Base-by-base conservation (phyloP, 2,329 filamentous ascomycete genomes). In the Diaporthe helianthi region DNA sequence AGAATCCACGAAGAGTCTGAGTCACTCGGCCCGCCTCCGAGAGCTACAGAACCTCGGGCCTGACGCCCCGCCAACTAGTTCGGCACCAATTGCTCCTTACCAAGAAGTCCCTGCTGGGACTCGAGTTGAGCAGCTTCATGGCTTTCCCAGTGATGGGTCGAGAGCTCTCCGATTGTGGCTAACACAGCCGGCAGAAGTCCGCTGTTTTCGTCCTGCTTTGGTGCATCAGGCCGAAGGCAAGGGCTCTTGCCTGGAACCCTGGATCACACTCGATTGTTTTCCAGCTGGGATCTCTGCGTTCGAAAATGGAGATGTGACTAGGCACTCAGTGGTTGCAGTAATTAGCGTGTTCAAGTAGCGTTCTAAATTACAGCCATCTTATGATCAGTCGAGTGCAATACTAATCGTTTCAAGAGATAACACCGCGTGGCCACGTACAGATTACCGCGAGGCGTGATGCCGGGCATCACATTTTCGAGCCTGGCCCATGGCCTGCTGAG, bases 391-490 rank as follows among this genome's bases (percentile, higher is more conserved):
- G 44, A 63, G 24, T 36, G 58, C 44, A 26, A 24, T 36, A 22
- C 13, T 41, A 36, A 63, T 63, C 26, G 58, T 63, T 63, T 63
- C 58, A 63, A 63, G 44, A 63, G 58, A 44, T 63, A 47, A 49
- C 58, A 63, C 58, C 44, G 44, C 58, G 44, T 36, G 44, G 29
- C 49, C 44, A 8, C 33, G 44, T 63, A n/a, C n/a, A n/a, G n/a
- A n/a, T n/a, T n/a, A 63, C 44, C 44, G 29, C 41, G 44, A 63
- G 26, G 22, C 58, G n/a, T 36, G 41, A 19, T 7, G 44, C n/a
- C 41, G 58, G 58, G 33, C 19, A 24, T 36, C 24, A 36, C 19
- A 24, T 63, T 26, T 36, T 36, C 44, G 33, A 49, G 44, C 58
- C 58, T 63, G 29, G 7, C 36, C 58, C 58, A 24, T 63, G 41